phyloP scores from a whole-genome alignment of 306 rosid species.

The Medicago ruthenica region DNA sequence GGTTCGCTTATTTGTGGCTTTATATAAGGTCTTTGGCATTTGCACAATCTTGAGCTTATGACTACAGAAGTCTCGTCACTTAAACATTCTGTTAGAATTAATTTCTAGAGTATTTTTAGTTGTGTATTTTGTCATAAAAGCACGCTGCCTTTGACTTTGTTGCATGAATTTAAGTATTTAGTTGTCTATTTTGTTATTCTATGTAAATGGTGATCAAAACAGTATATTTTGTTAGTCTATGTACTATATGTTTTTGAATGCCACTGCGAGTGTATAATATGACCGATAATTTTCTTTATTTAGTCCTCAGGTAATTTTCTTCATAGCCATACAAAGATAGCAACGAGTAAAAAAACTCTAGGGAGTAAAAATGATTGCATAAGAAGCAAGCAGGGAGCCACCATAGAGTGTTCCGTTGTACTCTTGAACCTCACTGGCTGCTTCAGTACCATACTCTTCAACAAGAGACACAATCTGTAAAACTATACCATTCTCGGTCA shows the following conservation, averaged over 20 bases:
- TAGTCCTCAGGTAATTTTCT: not conserved
- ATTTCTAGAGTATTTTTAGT: not conserved
- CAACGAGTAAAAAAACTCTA: conserved; percentile 19
- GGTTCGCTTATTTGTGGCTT: not conserved
- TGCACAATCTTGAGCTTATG: not conserved
- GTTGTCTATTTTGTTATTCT: not conserved
- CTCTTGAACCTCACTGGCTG: conserved; percentile 49
- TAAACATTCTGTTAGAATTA: not conserved
- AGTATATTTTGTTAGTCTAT: not conserved
- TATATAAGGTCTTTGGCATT: not conserved
- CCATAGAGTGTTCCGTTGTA: conserved; percentile 36
- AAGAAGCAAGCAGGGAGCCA: conserved; percentile 35
- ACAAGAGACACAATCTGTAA: conserved; percentile 35
- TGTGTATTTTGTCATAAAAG: too few species aligned
- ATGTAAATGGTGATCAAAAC: not conserved
- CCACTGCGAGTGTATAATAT: not conserved
- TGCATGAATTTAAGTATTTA: too few species aligned
- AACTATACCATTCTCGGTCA: not conserved
- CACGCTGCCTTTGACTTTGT: too few species aligned
- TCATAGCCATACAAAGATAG: conserved; percentile 12
- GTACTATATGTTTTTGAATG: not conserved
- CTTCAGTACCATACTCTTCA: conserved; percentile 30
- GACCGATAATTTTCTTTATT: conserved; percentile 11
- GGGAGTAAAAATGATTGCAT: conserved; percentile 11
- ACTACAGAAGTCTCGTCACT: not conserved